phyloP scores from a whole-genome alignment of 495 filamentous ascomycete genomes.

The Penicillium paxilli region DNA sequence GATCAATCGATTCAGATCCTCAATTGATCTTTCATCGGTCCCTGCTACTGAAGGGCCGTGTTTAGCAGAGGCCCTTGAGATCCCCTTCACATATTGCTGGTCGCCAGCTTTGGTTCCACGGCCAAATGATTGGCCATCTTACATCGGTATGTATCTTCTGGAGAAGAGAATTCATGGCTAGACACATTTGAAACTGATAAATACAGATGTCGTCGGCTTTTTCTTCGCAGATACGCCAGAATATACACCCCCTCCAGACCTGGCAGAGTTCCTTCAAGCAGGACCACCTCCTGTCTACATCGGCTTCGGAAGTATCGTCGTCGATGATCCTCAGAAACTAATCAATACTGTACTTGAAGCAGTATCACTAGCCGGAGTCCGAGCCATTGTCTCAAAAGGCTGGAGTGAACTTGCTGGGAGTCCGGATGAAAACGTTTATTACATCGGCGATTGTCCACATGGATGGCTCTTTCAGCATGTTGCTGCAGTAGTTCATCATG shows the following conservation, averaged over 20 bases:
- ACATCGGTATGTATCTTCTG: conserved; percentile 49
- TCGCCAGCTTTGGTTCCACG: conserved; percentile 63
- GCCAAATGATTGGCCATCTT: conserved; percentile 58
- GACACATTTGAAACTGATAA: neutral
- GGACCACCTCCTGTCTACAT: conserved; percentile 64
- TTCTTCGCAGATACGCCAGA: conserved; percentile 54
- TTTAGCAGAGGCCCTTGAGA: conserved; percentile 42
- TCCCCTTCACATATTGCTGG: conserved; percentile 68
- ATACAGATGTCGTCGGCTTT: conserved; percentile 57
- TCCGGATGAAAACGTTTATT: conserved; percentile 48
- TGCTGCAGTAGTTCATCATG: conserved; percentile 62
- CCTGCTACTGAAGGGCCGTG: conserved; percentile 33
- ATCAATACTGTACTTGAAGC: conserved; percentile 57
- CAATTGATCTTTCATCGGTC: conserved; percentile 54
- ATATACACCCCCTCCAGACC: conserved; percentile 52
- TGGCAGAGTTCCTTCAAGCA: conserved; percentile 51
- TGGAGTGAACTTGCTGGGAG: conserved; percentile 62
- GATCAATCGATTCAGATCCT: conserved; percentile 56
- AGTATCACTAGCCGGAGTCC: conserved; percentile 45
- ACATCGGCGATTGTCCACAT: conserved; percentile 62
- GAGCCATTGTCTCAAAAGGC: conserved; percentile 62
- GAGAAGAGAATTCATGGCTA: neutral
- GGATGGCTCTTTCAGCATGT: conserved; percentile 69
- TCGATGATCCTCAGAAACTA: conserved; percentile 57
- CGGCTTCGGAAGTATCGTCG: conserved; percentile 67